Conservation (phyloP, 139 green algal genomes). For the Coelastrella sp. region DNA sequence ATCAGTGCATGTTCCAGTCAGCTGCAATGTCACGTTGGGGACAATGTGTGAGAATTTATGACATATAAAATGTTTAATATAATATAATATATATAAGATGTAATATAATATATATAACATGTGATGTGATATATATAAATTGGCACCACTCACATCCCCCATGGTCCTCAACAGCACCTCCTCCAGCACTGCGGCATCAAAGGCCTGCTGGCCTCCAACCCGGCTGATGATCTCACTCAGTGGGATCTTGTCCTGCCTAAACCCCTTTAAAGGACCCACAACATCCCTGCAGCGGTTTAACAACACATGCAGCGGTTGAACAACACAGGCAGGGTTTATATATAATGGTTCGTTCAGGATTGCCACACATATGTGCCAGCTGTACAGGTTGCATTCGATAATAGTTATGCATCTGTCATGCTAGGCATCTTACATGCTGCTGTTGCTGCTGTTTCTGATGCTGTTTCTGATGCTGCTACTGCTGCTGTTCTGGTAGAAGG, state of each 20-base stretch:
- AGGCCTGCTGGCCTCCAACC: slow-evolving; percentile 55
- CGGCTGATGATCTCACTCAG: slow-evolving; percentile 60
- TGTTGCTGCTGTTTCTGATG: background rate
- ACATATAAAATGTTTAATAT: too few relatives aligned
- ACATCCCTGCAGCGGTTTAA: slow-evolving; percentile 6
- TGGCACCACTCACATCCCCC: slow-evolving; percentile 12
- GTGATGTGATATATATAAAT: too few relatives aligned
- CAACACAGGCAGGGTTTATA: background rate
- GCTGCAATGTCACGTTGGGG: too few relatives aligned
- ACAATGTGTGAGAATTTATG: too few relatives aligned
- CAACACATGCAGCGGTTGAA: background rate
- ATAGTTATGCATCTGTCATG: background rate
- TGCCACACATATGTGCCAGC: background rate
- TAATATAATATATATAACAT: too few relatives aligned
- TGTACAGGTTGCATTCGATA: background rate
- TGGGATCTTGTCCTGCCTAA: slow-evolving; percentile 57
- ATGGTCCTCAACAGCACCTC: slow-evolving; percentile 56
- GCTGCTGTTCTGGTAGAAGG: background rate
- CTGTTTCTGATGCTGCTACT: background rate
- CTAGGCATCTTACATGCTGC: background rate
- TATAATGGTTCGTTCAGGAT: background rate
- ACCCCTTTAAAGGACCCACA: slow-evolving; percentile 49
- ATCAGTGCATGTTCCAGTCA: too few relatives aligned
- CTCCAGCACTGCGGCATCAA: slow-evolving; percentile 66
- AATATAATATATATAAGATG: too few relatives aligned